Percentiles rank a stretch among this genome's conserved stretches.
These are phyloP conservation scores for Stenocarpella maydis DNA, from an alignment of 2,329 filamentous ascomycete genomes.

Conservation along the genomic window DNA sequence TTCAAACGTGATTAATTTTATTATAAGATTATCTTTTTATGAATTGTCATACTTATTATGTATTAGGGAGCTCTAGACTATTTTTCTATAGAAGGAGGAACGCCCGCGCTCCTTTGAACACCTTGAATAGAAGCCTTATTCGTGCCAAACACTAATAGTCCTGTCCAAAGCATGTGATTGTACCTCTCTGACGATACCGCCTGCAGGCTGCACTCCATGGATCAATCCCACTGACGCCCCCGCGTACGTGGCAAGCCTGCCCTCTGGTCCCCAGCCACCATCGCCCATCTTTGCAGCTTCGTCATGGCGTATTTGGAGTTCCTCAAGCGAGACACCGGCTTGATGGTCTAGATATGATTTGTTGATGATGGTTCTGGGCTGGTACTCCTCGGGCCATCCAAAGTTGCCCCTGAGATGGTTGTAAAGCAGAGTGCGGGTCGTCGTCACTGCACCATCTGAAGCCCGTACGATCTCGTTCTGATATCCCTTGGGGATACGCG, in stretches of 20 bases:
- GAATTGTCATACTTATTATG: too few relatives aligned
- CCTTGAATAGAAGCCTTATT: not conserved
- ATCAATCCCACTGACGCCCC: conserved; percentile 56
- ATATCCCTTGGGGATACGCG: conserved; percentile 51
- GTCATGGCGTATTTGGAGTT: conserved; percentile 53
- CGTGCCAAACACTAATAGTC: conserved; percentile 26
- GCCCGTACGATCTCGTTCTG: conserved; percentile 53
- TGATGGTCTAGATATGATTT: conserved; percentile 48
- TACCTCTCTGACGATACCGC: conserved; percentile 47
- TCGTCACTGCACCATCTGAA: conserved; percentile 48
- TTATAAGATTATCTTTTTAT: too few relatives aligned
- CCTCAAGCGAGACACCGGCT: conserved; percentile 50
- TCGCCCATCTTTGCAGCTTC: conserved; percentile 50
- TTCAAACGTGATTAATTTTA: too few relatives aligned
- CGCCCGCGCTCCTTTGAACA: too few relatives aligned
- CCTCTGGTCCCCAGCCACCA: conserved; percentile 55
- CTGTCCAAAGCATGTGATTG: conserved; percentile 42
- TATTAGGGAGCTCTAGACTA: too few relatives aligned
- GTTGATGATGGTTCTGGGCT: conserved; percentile 51
- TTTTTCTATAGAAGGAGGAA: too few relatives aligned
- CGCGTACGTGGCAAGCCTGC: conserved; percentile 59
- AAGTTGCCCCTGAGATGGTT: conserved; percentile 53
- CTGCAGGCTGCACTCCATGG: conserved; percentile 49
- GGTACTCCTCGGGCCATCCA: conserved; percentile 53
- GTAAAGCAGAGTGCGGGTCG: conserved; percentile 53